Evolutionary conservation across 2,329 filamentous ascomycete genomes (phyloP), one percentile per base, ranked within the genome.

Genomic region (Fusarium ambrosium): DNA sequence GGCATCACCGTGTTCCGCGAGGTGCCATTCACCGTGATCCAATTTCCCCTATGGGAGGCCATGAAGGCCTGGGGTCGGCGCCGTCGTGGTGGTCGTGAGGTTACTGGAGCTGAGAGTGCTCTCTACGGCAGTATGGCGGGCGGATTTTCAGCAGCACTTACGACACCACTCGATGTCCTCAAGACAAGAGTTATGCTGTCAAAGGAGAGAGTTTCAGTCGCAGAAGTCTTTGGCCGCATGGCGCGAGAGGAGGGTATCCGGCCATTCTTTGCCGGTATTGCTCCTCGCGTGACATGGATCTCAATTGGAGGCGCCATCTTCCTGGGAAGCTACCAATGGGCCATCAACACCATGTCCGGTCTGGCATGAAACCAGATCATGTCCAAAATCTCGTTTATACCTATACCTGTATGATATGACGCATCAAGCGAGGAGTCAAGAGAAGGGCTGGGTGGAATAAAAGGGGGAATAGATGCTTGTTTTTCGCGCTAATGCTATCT

Each of bases 121-220:
- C 78, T 97, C 48, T 96, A 97, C 82, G 97, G 97, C 1, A 95
- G 93, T 78, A 80, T 95, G 39, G 92, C 95, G 0, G 97, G 97
- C 1, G 95, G 92, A 1, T 88, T 98, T 43, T 95, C 97, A 1
- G 97, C 97, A 1, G 96, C 90, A 0, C 81, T 96, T 69, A 99
- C 97, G 27, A 99, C 97, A 62, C 97, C 97, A 43, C 85, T 99
- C 72, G 97, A 99, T 84, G 97, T 99, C 72, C 87, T 99, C 76
- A 99, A 99, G 90, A 99, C 97, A 74, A 88, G 97, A 74, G 92
- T 98, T 84, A 99, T 99, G 97, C 86, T 99, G 77, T 93, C 94
- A 16, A 89, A 91, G 79, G 90, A 92, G 86, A 90, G 87, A 77
- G 90, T 89, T 81, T 89, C 87, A 14, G 88, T 91, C 73, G 81